Base-by-base conservation (phyloP, 805 yeast species). In the Zygoascus biomembranicola region DNA sequence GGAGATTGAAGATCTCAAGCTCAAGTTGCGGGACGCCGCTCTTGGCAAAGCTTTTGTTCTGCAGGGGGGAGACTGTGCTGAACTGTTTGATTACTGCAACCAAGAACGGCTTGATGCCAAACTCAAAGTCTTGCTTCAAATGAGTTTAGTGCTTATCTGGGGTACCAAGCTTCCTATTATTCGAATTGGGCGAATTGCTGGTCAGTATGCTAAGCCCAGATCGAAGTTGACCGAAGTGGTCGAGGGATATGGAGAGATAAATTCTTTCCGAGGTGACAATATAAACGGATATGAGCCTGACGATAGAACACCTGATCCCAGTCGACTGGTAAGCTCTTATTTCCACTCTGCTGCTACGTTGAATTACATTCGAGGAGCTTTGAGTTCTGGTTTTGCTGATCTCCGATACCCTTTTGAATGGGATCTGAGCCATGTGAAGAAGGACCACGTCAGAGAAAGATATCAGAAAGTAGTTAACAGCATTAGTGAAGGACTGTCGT, bases 41-140 rank as follows among this genome's bases (percentile, higher is more conserved):
- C 64, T 68, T 4, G 76, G 76, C 14, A 68, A 69, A 55, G 74
- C 74, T n/a, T 72, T 72, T 52, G 68, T 72, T 32, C 63, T 72
- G 19, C 76, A 72, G 52, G 76, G 76, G 13, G 76, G 76, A 5
- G 76, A 72, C 59, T 72, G 76, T 50, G 76, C 76, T 11, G 76
- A 72, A 58, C 61, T 73, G 47, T 72, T 72, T 52, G 75, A 72
- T 55, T 73, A 73, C 59, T 72, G 76, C 62, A 67, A 65, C 56
- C 65, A 63, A 43, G 72, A 69, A 47, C 57, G 65, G 11, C 73
- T 72, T 53, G 76, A 73, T 54, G 67, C 69, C 37, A 70, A 73
- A 59, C 66, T 72, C 54, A 73, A 72, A 59, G 71, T 73, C 2
- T 57, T 72, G 51, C 60, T 72, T 54, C 76, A 72, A 53, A 72